phyloP scores from a whole-genome alignment of 768 basidiomycete species.

The Boletus pseudopeckii region DNA sequence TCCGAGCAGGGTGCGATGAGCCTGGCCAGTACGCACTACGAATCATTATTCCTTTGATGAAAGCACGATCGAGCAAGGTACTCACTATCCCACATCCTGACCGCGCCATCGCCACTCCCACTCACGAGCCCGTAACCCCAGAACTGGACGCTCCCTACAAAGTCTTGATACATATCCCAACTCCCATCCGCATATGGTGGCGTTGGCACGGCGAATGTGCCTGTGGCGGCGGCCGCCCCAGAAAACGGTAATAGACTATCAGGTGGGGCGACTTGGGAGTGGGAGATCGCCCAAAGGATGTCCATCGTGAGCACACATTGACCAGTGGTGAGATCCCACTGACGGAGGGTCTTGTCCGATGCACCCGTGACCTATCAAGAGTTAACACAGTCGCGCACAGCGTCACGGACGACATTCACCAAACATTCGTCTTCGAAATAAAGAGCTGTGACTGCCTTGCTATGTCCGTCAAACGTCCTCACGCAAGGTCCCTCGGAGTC shows the following conservation, averaged over 20 bases:
- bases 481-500: constrained; percentile 54
- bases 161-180: constrained; percentile 96
- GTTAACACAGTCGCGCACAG: constrained; percentile 13
- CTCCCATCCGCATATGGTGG: constrained; percentile 87
- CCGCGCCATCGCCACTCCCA: constrained; percentile 95
- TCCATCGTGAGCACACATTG: constrained; percentile 99
- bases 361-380: constrained; percentile 86
- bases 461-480: constrained; percentile 83
- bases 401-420: constrained; percentile 43
- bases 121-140: constrained; percentile 98
- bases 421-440: constrained; percentile 95
- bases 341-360: constrained; percentile 95
- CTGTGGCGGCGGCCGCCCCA: constrained; percentile 52
- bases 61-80: neutral
- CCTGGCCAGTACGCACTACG: constrained; percentile 96
- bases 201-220: constrained; percentile 75
- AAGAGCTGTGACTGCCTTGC: constrained; percentile 86
- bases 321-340: constrained; percentile 96
- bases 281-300: constrained; percentile 98
- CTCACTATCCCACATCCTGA: constrained; percentile 99
- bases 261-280: constrained; percentile 55
- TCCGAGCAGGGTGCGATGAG: constrained; percentile 87
- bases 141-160: constrained; percentile 96
- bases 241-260: constrained; percentile 46
- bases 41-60: neutral